Evolutionary conservation across 2,329 filamentous ascomycete species (phyloP), one percentile per base, ranked within the genome.

Genomic region (Trichoderma sp.): DNA sequence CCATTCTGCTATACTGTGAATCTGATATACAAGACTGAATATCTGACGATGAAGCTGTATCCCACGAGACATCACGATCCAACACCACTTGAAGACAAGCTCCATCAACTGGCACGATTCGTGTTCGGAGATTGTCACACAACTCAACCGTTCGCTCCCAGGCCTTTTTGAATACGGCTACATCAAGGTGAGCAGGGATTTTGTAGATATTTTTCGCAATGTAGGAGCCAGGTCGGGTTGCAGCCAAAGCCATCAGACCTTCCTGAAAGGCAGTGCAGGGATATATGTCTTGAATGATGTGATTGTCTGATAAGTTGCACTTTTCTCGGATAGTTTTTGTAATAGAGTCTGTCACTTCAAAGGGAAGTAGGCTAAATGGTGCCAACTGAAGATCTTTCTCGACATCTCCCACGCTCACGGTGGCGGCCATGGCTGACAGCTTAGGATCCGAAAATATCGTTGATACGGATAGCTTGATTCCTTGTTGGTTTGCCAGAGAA

Each of bases 221-320:
- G 62, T 80, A 80, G 18, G 77, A 77, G 9, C 79, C 79, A 0
- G 79, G 78, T 8, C 76, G 69, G n/a, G 76, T 80, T 11, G 77
- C 74, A 1, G 75, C 73, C 21, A 80, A 66, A 8, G 78, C 79
- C 65, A 86, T 80, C 1, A 86, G 79, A 2, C 83, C 84, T 77
- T 84, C 83, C 62, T 86, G 85, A 4, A 86, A 78, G 6, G 81
- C 78, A 16, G 82, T 83, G 77, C 82, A 83, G 7, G 84, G 85
- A 66, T 83, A 85, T 3, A 82, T 77, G 74, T 86, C 82, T 35
- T 69, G 41, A n/a, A 75, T 64, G 16, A 7, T 41, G 12, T 71
- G 66, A 3, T 3, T 33, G 1, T 31, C 29, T 0, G 73, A 71
- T 41, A 75, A 9, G 16, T 14, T 35, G n/a, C 72, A 75, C 12